These are phyloP conservation scores for Cerioporus squamosus DNA, from an alignment of 1,284 basidiomycete genomes.

Conservation along the genomic window DNA sequence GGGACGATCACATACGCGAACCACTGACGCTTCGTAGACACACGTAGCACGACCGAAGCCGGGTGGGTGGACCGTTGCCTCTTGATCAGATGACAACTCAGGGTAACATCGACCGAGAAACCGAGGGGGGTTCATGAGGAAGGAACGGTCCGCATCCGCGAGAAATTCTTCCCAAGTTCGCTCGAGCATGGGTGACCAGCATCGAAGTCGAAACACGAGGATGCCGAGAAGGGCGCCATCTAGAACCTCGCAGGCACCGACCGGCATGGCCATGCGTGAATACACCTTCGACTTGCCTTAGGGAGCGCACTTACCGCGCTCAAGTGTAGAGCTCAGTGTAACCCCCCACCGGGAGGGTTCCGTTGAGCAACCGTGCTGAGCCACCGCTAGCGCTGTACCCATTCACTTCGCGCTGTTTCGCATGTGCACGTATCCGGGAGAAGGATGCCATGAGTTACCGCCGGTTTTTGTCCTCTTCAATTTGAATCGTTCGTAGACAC, in stretches of 20 bases:
- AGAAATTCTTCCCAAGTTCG: neutral
- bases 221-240: constrained; percentile 1
- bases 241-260: neutral
- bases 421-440: no score
- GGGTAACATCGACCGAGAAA: constrained; percentile 1
- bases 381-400: no score
- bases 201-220: constrained; percentile 5
- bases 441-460: no score
- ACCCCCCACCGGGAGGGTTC: no score
- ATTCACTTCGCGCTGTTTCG: no score
- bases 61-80: neutral
- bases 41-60: neutral
- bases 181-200: neutral
- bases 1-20: constrained; percentile 17
- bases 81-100: neutral
- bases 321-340: no score
- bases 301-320: constrained; percentile 1
- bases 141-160: constrained; percentile 5
- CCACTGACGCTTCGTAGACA: neutral
- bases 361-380: no score
- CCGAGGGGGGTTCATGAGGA: neutral
- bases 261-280: neutral
- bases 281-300: constrained; percentile 4
- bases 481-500: no score
- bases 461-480: no score